A percentile compares a stretch with the other conserved stretches of the same genome.
These are phyloP conservation scores for Leccinum subgranulosum DNA, from an alignment of 768 basidiomycete species.

Conservation along the genomic window DNA sequence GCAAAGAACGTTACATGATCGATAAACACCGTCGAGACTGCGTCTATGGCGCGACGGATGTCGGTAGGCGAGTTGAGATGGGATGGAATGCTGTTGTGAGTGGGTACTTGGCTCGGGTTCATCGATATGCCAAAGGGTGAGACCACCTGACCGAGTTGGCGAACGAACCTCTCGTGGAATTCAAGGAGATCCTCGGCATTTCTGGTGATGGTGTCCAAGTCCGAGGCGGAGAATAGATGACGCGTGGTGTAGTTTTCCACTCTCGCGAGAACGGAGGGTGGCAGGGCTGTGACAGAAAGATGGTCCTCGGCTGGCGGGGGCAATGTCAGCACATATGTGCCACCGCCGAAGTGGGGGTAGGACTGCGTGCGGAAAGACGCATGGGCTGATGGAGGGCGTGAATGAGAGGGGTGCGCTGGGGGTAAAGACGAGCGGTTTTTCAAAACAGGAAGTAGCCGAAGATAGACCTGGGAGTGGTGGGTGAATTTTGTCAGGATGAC, in stretches of 20 bases:
- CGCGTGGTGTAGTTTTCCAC: conserved; percentile 37
- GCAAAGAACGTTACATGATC: conserved; percentile 42
- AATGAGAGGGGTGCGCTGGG: conserved; percentile 22
- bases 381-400: conserved; percentile 39
- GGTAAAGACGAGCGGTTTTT: conserved; percentile 26
- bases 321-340: conserved; percentile 9
- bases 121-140: conserved; percentile 50
- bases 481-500: neutral
- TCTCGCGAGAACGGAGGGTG: conserved; percentile 17
- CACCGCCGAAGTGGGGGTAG: conserved; percentile 34
- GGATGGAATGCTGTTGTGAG: conserved; percentile 1
- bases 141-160: conserved; percentile 48
- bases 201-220: conserved; percentile 58
- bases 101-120: conserved; percentile 22
- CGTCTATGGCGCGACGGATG: conserved; percentile 35
- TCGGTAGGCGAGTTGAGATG: conserved; percentile 31
- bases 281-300: conserved; percentile 1
- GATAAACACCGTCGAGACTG: conserved; percentile 54
- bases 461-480: conserved; percentile 52
- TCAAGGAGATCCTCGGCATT: conserved; percentile 67
- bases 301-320: conserved; percentile 17
- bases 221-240: conserved; percentile 53
- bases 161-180: conserved; percentile 66
- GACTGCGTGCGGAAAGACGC: conserved; percentile 45
- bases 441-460: conserved; percentile 53